Evolutionary conservation across 257 asterid genomes (phyloP).

Genomic region (Plectranthus barbatus): DNA sequence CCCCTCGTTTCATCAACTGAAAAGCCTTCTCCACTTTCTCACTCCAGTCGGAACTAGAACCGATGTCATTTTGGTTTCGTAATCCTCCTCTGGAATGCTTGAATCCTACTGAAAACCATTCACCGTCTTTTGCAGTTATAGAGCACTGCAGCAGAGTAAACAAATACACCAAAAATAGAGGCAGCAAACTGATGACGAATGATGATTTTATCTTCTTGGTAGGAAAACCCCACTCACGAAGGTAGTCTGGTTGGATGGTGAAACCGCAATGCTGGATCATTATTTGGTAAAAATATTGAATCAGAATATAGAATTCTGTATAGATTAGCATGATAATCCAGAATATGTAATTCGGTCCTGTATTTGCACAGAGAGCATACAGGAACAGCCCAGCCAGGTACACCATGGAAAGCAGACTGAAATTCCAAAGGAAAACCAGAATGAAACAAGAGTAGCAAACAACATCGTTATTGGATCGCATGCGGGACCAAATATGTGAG

Average conservation of each 20-base stretch:
- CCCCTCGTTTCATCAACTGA: constrained; percentile 29
- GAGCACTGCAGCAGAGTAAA: constrained; percentile 93
- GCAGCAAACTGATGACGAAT: constrained; percentile 76
- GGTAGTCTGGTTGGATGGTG: constrained; percentile 58
- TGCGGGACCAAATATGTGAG: constrained; percentile 77
- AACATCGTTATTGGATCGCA: constrained; percentile 82
- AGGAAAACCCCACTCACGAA: constrained; percentile 82
- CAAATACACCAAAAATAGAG: constrained; percentile 78
- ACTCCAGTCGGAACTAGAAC: constrained; percentile 42
- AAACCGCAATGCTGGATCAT: constrained; percentile 91
- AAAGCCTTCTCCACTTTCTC: constrained; percentile 44
- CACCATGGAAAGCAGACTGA: constrained; percentile 92
- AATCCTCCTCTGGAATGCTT: constrained; percentile 38
- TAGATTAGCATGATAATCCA: constrained; percentile 92
- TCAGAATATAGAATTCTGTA: constrained; percentile 68
- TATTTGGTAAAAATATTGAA: constrained; percentile 89
- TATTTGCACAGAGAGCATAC: constrained; percentile 85
- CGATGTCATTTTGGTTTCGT: constrained; percentile 28
- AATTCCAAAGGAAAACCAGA: constrained; percentile 89
- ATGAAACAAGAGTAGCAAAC: constrained; percentile 91
- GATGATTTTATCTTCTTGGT: constrained; percentile 64
- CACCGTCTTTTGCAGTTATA: constrained; percentile 95
- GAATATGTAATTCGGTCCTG: constrained; percentile 85
- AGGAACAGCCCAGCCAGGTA: constrained; percentile 79
- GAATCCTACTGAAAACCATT: constrained; percentile 73